Percentiles rank a stretch among this genome's conserved stretches.
Evolutionary conservation across 2,329 filamentous ascomycete species (phyloP).

Genomic region (Xylaria sp.): DNA sequence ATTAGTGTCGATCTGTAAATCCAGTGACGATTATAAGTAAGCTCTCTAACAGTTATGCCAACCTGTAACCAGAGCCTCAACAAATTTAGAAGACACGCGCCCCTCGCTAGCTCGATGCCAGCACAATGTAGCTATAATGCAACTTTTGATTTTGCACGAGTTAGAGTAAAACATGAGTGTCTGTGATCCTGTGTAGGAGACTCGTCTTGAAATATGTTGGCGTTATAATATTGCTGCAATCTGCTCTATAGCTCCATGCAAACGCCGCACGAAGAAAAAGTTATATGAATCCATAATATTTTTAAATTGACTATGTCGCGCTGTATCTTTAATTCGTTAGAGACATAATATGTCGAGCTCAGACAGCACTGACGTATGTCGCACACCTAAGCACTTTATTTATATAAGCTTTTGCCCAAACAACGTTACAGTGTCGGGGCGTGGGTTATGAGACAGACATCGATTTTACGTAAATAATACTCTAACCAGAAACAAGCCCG

Average conservation of each 20-base stretch:
- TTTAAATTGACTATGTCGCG: background rate
- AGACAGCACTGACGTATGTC: conserved; percentile 4
- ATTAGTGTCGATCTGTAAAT: conserved; percentile 22
- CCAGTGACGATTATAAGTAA: conserved; percentile 4
- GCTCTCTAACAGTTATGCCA: conserved; percentile 18
- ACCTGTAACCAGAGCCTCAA: conserved; percentile 8
- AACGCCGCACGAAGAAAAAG: background rate
- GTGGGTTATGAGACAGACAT: conserved; percentile 6
- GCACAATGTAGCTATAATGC: background rate
- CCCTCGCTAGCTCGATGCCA: background rate
- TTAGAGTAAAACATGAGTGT: no score
- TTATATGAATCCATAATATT: background rate
- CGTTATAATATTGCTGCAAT: background rate
- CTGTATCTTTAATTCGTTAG: background rate
- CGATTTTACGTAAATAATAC: background rate
- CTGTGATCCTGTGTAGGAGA: no score
- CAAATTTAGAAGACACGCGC: background rate
- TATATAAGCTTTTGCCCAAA: background rate
- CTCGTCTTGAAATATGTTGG: no score
- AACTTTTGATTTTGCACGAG: background rate
- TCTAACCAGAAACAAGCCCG: background rate
- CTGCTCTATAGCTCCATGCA: background rate
- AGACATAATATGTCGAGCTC: background rate
- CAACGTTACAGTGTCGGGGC: background rate
- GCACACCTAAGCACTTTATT: background rate